phyloP scores from a whole-genome alignment of 345 rosid genomes.

The Crucihimalaya himalaica region DNA sequence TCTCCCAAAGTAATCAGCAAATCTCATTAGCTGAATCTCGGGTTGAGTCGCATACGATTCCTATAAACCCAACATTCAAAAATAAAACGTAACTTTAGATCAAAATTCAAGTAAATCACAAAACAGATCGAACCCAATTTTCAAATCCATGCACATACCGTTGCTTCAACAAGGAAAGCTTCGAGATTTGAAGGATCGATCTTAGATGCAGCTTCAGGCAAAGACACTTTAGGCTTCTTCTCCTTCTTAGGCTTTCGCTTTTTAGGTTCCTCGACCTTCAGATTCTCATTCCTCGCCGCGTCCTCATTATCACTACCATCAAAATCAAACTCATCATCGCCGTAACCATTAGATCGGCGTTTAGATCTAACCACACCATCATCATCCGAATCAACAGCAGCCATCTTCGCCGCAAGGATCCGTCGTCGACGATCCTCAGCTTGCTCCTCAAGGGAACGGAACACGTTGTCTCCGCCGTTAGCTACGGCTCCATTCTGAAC shows the following conservation, averaged over 20 bases:
- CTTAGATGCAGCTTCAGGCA: constrained; percentile 66
- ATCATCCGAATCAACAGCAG: constrained; percentile 33
- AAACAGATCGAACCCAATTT: constrained; percentile 24
- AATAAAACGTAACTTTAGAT: constrained; percentile 11
- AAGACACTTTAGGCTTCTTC: constrained; percentile 71
- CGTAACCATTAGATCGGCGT: constrained; percentile 42
- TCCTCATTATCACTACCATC: constrained; percentile 50
- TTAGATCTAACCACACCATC: constrained; percentile 39
- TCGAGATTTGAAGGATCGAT: constrained; percentile 56
- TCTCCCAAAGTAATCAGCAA: constrained; percentile 71
- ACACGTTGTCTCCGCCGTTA: constrained; percentile 49
- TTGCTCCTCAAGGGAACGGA: constrained; percentile 53
- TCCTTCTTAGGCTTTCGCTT: constrained; percentile 58
- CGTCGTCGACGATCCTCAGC: constrained; percentile 56
- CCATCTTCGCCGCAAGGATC: constrained; percentile 44
- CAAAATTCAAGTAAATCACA: background rate
- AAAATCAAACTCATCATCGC: constrained; percentile 40
- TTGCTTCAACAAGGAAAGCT: constrained; percentile 53
- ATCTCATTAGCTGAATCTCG: constrained; percentile 66
- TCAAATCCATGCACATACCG: constrained; percentile 35
- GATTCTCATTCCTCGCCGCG: constrained; percentile 37
- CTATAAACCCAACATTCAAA: constrained; percentile 32
- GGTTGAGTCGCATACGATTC: constrained; percentile 52
- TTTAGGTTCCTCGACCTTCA: constrained; percentile 41
- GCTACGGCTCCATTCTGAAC: constrained; percentile 26